These are phyloP conservation scores for Annulohypoxylon moriforme DNA, from an alignment of 495 filamentous ascomycete species.

Conservation along the genomic window DNA sequence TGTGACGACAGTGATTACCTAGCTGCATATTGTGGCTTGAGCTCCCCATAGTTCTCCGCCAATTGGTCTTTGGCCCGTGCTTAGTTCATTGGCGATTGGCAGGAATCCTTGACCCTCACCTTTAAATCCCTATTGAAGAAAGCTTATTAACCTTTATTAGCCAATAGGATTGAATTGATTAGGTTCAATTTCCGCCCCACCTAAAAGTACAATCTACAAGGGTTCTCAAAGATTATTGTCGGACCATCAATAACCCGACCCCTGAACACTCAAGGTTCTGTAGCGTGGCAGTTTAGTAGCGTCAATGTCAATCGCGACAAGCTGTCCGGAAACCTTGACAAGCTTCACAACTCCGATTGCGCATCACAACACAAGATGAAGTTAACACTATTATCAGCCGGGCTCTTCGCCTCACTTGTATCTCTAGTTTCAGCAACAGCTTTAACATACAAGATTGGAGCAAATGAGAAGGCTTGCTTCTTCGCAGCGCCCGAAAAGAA, in stretches of 20 bases:
- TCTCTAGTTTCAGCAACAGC: constrained; percentile 80
- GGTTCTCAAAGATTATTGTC: background rate
- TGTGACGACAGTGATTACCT: constrained; percentile 38
- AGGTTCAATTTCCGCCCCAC: background rate
- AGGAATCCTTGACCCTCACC: constrained; percentile 7
- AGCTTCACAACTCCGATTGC: constrained; percentile 32
- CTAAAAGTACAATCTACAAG: background rate
- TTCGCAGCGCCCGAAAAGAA: constrained; percentile 78
- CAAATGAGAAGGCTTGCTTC: constrained; percentile 97
- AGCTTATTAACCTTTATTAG: background rate
- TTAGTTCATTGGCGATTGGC: constrained; percentile 19
- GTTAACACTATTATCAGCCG: constrained; percentile 58
- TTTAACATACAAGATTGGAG: constrained; percentile 89
- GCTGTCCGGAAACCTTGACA: constrained; percentile 33
- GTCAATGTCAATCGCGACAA: constrained; percentile 40
- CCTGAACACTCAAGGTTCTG: constrained; percentile 16
- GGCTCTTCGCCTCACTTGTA: constrained; percentile 73
- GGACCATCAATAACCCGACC: constrained; percentile 37
- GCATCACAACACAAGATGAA: constrained; percentile 58
- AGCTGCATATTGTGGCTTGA: constrained; percentile 42
- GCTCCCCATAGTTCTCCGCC: constrained; percentile 32
- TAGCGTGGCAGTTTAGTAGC: constrained; percentile 27
- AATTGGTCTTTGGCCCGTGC: constrained; percentile 4
- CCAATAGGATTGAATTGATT: constrained; percentile 26
- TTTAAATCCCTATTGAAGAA: constrained; percentile 2